Evolutionary conservation across 2,329 filamentous ascomycete genomes (phyloP), one percentile per base, ranked within the genome.

Genomic region (Parascedosporium putredinis): DNA sequence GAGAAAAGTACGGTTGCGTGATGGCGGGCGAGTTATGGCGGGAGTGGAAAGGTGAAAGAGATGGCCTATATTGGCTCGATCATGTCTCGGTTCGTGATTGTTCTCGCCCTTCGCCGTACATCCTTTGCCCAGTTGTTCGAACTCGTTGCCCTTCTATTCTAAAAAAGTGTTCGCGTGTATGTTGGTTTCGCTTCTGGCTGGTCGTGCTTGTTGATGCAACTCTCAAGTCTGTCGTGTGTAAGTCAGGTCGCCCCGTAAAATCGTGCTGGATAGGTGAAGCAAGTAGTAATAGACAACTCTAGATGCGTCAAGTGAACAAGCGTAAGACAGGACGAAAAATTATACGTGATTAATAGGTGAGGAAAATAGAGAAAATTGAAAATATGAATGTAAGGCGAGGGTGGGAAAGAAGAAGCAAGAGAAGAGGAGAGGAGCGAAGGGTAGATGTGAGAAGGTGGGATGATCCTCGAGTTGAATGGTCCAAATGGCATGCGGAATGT

Each of bases 241-340:
- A 24, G 9, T 46, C 44, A 5, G 10, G 12, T 45, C 9, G 20
- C 12, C n/a, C 12, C 10, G 24, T 29, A 40, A 16, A n/a, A 33
- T 33, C 20, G 12, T 7, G 36, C 36, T 40, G 20, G 12, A 20
- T 44, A 6, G n/a, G 6, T 9, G 22, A 24, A 20, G n/a, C 12
- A n/a, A n/a, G n/a, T n/a, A n/a, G n/a, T n/a, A 22, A 44, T 22
- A 22, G 12, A 44, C n/a, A n/a, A n/a, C 6, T 10, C 20, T 24
- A 22, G 27, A 46, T 83, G 62, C 31, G 44, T 33, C 12, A 24
- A 18, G 23, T 31, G 9, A 23, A n/a, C 22, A 31, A 33, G 34
- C 20, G 20, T 33, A 46, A 7, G n/a, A n/a, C n/a, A 23, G 31
- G 12, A 45, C 18, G 27, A 14, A 36, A 34, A 50, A 50, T 29